A percentile compares a stretch with the other conserved stretches of the same genome.
phyloP scores from a whole-genome alignment of 768 basidiomycete genomes.

The Boletales sp. region DNA sequence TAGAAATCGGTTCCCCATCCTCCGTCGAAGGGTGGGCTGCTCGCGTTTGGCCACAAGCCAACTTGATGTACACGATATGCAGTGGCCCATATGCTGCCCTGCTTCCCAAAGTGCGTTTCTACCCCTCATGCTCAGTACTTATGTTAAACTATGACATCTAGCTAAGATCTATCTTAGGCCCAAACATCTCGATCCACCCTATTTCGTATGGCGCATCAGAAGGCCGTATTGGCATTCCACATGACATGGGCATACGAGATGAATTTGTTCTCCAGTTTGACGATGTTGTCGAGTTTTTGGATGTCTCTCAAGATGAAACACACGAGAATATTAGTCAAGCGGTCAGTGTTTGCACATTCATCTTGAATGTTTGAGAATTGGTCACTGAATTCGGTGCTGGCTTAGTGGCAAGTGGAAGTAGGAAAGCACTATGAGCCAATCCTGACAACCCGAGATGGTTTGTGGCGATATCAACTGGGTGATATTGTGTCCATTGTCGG shows the following conservation, averaged over 20 bases:
- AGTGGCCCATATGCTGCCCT: conserved; percentile 10
- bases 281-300: background rate
- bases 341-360: conserved; percentile 5
- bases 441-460: conserved; percentile 12
- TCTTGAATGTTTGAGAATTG: background rate
- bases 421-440: no score
- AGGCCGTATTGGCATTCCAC: background rate
- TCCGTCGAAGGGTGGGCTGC: conserved; percentile 14
- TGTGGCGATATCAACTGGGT: conserved; percentile 21
- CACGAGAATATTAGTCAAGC: conserved; percentile 6
- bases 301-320: no score
- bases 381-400: background rate
- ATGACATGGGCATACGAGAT: conserved; percentile 2
- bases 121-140: no score
- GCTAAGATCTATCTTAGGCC: conserved; percentile 13
- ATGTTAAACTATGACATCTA: background rate
- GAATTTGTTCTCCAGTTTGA: conserved; percentile 4
- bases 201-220: conserved; percentile 14
- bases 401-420: conserved; percentile 11
- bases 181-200: background rate
- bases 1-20: conserved; percentile 10
- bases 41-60: conserved; percentile 15
- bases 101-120: conserved; percentile 11
- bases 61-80: background rate
- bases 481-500: conserved; percentile 7